Conservation (phyloP, 345 rosid genomes). For the Eucalyptus regnans region DNA sequence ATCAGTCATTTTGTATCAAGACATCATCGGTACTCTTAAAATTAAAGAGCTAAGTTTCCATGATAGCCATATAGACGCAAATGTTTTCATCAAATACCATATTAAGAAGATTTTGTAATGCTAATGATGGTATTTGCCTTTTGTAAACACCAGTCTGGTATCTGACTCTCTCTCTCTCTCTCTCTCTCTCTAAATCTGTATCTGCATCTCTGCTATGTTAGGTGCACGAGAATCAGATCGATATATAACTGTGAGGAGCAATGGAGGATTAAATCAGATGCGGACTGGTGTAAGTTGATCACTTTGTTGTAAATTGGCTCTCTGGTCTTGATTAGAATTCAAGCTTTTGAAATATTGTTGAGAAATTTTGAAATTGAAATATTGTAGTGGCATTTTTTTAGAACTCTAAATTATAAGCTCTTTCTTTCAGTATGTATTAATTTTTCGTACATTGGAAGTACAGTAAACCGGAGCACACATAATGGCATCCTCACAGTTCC, state of each 20-base stretch:
- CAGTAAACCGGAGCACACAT: not conserved
- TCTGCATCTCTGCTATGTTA: constrained; percentile 5
- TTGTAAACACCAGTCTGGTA: not conserved
- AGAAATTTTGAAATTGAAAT: not conserved
- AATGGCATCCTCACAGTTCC: not conserved
- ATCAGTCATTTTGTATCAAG: not conserved
- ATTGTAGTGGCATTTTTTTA: not conserved
- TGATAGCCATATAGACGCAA: not conserved
- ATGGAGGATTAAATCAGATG: constrained; percentile 98
- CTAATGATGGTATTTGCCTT: not conserved
- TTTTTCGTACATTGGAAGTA: not conserved
- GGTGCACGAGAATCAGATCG: constrained; percentile 38
- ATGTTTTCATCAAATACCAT: not conserved
- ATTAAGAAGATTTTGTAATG: not conserved
- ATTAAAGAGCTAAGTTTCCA: not conserved
- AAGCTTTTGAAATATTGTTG: not conserved
- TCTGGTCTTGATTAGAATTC: not conserved
- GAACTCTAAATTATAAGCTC: not conserved
- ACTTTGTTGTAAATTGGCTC: not conserved
- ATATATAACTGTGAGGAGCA: constrained; percentile 77
- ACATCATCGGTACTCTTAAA: not conserved
- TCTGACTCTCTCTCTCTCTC: not conserved
- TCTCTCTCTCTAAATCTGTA: not conserved
- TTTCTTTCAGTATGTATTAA: not conserved
- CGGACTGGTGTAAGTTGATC: constrained; percentile 82